Percentiles rank a stretch among this genome's conserved stretches.
Evolutionary conservation across 2,329 filamentous ascomycete species (phyloP).

Genomic region (Corinectria fuckeliana): DNA sequence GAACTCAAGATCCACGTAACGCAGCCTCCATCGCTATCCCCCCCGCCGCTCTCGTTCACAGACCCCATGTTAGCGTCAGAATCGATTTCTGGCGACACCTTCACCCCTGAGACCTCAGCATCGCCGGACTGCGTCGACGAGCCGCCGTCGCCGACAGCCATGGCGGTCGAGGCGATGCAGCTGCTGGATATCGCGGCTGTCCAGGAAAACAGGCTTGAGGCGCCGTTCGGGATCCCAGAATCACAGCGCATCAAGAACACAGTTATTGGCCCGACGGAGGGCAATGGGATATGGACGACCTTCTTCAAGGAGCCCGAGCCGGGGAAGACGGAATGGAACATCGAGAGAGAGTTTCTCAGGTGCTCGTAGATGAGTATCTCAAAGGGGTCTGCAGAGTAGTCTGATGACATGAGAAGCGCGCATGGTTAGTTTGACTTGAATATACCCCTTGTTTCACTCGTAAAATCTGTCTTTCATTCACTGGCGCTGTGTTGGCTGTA

Average conservation of each 20-base stretch:
- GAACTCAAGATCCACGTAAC: constrained; percentile 20
- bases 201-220: constrained; percentile 19
- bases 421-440: not conserved
- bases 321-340: constrained; percentile 37
- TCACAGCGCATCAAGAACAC: constrained; percentile 40
- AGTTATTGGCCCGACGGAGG: constrained; percentile 35
- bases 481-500: not conserved
- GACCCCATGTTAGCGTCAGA: constrained; percentile 22
- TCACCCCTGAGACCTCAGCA: not conserved
- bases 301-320: constrained; percentile 38
- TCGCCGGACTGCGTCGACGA: constrained; percentile 17
- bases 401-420: not conserved
- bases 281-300: constrained; percentile 38
- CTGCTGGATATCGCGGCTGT: constrained; percentile 16
- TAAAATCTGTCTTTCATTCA: not conserved
- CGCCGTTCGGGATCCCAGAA: constrained; percentile 41
- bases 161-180: constrained; percentile 26
- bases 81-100: not conserved
- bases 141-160: constrained; percentile 17
- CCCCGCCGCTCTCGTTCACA: constrained; percentile 19
- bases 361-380: constrained; percentile 5
- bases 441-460: not conserved
- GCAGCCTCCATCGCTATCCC: constrained; percentile 14
- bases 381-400: not conserved
- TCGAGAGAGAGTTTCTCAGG: constrained; percentile 38